These are phyloP conservation scores for Penicillium sp. DNA, from an alignment of 2,329 filamentous ascomycete genomes.

Conservation along the genomic window DNA sequence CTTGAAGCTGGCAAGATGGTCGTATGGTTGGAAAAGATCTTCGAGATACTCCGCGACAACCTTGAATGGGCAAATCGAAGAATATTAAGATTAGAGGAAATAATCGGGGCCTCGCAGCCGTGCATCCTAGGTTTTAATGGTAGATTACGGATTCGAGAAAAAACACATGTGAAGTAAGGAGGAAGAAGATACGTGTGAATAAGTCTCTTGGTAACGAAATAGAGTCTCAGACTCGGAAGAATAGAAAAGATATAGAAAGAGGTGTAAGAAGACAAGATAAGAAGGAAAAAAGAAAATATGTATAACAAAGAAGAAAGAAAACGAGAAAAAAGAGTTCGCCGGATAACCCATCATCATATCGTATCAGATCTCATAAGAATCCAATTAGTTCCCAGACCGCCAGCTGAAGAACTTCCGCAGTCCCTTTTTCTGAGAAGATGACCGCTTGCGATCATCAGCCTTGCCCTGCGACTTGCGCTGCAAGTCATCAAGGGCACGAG, in stretches of 20 bases:
- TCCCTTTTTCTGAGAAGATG: conserved; percentile 12
- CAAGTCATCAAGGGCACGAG: conserved; percentile 21
- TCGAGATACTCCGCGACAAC: not conserved
- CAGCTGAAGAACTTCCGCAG: conserved; percentile 25
- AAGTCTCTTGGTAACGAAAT: not conserved
- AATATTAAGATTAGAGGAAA: too few relatives aligned
- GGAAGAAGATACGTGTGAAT: conserved; percentile 1
- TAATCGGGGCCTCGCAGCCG: too few relatives aligned
- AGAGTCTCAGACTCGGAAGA: conserved; percentile 9
- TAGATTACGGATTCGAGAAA: not conserved
- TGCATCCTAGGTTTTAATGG: too few relatives aligned
- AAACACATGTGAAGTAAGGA: not conserved
- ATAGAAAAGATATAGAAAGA: conserved; percentile 1
- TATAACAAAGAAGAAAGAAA: not conserved
- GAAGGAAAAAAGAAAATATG: conserved; percentile 2
- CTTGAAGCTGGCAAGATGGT: not conserved
- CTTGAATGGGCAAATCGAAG: not conserved
- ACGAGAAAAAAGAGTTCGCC: not conserved
- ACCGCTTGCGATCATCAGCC: conserved; percentile 14
- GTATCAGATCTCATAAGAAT: not conserved
- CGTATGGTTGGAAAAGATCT: not conserved
- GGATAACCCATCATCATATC: conserved; percentile 3
- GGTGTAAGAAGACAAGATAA: conserved; percentile 4
- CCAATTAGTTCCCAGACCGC: conserved; percentile 17
- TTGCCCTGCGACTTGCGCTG: conserved; percentile 19